Conservation (phyloP, 768 basidiomycete genomes). For the Nevesoporus exiguus region DNA sequence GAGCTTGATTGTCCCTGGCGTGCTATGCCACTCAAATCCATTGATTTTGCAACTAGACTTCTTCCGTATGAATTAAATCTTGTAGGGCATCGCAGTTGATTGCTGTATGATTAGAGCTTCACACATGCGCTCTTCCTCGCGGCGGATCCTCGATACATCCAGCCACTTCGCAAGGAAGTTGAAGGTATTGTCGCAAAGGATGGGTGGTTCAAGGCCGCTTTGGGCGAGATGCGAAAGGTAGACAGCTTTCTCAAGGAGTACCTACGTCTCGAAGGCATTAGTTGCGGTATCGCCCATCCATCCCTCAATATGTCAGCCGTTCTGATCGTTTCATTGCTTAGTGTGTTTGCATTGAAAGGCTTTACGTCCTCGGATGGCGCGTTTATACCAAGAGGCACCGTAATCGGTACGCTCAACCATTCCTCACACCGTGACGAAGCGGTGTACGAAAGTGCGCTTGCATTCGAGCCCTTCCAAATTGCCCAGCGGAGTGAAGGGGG, state of each 20-base stretch:
- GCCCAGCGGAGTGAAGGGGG: neutral
- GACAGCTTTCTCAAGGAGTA: constrained; percentile 40
- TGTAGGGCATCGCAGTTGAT: neutral
- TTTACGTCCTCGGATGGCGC: constrained; percentile 30
- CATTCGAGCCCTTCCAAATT: constrained; percentile 40
- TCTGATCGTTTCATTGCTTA: neutral
- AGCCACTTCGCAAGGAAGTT: neutral
- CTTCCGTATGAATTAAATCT: constrained; percentile 9
- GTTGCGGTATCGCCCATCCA: neutral
- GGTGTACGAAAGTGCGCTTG: constrained; percentile 33
- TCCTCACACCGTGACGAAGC: constrained; percentile 20
- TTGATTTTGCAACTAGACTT: constrained; percentile 9
- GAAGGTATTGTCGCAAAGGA: constrained; percentile 27
- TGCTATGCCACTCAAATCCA: neutral
- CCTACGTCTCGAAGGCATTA: neutral
- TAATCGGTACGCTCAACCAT: constrained; percentile 20
- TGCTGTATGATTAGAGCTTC: constrained; percentile 16
- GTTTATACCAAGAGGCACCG: constrained; percentile 32
- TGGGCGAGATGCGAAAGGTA: constrained; percentile 34
- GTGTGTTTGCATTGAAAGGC: constrained; percentile 26
- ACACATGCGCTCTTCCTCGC: constrained; percentile 23
- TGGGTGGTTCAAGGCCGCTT: constrained; percentile 27
- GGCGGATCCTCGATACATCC: constrained; percentile 18
- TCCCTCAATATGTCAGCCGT: neutral
- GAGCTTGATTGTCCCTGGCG: neutral